Evolutionary conservation across 1,284 basidiomycete genomes (phyloP).

Genomic region (Pterulicium gracile): DNA sequence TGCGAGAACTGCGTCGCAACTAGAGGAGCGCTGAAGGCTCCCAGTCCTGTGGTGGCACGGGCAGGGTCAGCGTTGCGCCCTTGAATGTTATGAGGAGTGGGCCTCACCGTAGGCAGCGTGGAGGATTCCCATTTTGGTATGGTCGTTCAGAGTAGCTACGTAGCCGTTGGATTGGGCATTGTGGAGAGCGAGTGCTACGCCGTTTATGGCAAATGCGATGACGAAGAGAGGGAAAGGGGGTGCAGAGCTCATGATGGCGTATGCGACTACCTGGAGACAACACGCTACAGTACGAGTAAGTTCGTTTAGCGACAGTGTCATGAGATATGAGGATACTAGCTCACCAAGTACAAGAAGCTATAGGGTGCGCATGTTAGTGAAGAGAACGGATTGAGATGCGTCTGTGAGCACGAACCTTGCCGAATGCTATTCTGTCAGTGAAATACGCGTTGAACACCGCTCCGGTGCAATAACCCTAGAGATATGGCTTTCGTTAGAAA

Average conservation of each 20-base stretch:
- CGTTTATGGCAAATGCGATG: conserved; percentile 31
- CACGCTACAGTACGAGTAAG: neutral
- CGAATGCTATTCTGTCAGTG: conserved; percentile 7
- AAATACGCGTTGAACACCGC: conserved; percentile 8
- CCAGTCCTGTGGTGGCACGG: conserved; percentile 23
- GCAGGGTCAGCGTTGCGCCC: neutral
- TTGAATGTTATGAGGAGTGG: neutral
- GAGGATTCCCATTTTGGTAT: conserved; percentile 24
- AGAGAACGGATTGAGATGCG: too few species aligned
- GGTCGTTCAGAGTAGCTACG: conserved; percentile 20
- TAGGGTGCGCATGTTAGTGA: too few species aligned
- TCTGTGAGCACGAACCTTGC: conserved; percentile 9
- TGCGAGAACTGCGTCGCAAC: conserved; percentile 42
- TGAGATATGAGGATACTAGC: too few species aligned
- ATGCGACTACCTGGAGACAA: neutral
- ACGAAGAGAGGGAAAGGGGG: conserved; percentile 42
- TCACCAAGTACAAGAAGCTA: too few species aligned
- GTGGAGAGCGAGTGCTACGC: conserved; percentile 37
- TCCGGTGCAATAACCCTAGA: conserved; percentile 9
- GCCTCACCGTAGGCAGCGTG: conserved; percentile 23
- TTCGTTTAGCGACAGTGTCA: too few species aligned
- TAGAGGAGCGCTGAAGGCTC: conserved; percentile 39
- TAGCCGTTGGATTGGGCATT: conserved; percentile 32
- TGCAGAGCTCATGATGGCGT: conserved; percentile 25
- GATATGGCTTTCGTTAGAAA: neutral